Evolutionary conservation across 2,329 filamentous ascomycete genomes (phyloP).

Genomic region (Apiospora phragmitis): DNA sequence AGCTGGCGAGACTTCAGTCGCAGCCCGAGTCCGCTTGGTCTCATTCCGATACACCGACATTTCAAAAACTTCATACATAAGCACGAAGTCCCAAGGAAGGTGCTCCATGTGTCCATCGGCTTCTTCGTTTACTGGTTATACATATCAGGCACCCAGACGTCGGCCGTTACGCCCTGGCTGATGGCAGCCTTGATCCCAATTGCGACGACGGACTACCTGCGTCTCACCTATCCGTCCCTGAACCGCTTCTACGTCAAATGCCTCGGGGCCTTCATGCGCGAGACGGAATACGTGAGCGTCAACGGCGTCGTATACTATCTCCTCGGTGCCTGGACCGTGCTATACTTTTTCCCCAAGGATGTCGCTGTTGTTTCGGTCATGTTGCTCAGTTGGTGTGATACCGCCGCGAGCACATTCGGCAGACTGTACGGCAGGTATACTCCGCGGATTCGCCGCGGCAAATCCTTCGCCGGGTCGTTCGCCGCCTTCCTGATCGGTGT

Average conservation of each 20-base stretch:
- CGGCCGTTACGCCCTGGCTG: conserved; percentile 79
- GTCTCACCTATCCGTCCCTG: conserved; percentile 77
- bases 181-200: conserved; percentile 82
- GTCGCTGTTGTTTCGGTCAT: conserved; percentile 86
- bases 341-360: conserved; percentile 90
- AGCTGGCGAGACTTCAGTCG: conserved; percentile 87
- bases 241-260: conserved; percentile 85
- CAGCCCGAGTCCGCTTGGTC: conserved; percentile 86
- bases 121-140: conserved; percentile 92
- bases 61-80: conserved; percentile 93
- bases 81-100: conserved; percentile 93
- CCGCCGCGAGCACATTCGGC: conserved; percentile 92
- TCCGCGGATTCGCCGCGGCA: conserved; percentile 78
- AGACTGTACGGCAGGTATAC: conserved; percentile 89
- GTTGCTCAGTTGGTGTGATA: conserved; percentile 96
- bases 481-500: conserved; percentile 84
- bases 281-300: conserved; percentile 90
- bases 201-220: conserved; percentile 75
- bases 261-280: conserved; percentile 91
- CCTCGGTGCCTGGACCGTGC: conserved; percentile 82
- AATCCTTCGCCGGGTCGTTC: conserved; percentile 85
- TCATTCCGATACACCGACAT: conserved; percentile 92
- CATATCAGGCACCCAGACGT: conserved; percentile 72
- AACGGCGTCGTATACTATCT: conserved; percentile 98
- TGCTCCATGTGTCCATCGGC: conserved; percentile 92